Percentiles rank a stretch among this genome's conserved stretches.
Conservation (phyloP, 176 grass and related monocot genomes). For the Eragrostis curvula region DNA sequence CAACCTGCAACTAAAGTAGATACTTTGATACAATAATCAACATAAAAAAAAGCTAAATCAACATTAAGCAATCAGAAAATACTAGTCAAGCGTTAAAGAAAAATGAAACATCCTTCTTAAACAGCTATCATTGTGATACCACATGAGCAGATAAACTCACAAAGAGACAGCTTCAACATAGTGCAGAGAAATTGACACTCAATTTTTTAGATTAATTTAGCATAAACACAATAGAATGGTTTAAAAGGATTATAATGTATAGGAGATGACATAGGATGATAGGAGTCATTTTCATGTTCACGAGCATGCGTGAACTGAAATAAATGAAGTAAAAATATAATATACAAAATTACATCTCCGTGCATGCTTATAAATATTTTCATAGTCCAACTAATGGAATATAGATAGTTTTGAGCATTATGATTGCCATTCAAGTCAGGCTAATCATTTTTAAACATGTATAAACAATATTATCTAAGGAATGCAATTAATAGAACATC, state of each 20-base stretch:
- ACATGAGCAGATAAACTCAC: conserved; percentile 2
- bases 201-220: background rate
- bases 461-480: background rate
- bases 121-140: background rate
- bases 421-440: background rate
- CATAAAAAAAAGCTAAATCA: background rate
- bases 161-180: conserved; percentile 23
- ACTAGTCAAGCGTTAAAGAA: background rate
- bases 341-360: conserved; percentile 2
- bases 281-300: background rate
- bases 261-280: conserved; percentile 2
- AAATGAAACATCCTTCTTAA: background rate
- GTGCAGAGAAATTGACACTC: background rate
- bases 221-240: background rate
- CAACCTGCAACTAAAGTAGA: background rate
- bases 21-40: background rate
- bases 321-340: conserved; percentile 27
- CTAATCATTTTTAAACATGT: background rate
- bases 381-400: background rate
- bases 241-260: background rate
- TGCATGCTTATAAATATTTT: background rate
- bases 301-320: conserved; percentile 5
- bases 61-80: background rate
- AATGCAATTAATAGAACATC: conserved; percentile 16
- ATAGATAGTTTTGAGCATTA: background rate